Conservation (phyloP, 208 protist species). For the Crithidia fasciculata region DNA sequence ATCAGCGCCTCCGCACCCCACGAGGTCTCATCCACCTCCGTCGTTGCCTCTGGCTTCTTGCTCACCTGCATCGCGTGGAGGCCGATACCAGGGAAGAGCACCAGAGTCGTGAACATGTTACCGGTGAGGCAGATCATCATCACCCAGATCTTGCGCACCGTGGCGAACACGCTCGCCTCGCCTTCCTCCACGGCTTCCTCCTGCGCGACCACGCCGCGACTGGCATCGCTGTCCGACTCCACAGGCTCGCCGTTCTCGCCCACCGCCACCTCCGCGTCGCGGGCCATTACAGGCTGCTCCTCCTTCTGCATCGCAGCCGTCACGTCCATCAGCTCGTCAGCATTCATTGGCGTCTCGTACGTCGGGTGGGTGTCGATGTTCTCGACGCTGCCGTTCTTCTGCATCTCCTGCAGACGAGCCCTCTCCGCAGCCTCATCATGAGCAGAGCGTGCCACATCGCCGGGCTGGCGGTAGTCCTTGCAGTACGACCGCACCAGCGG, state of each 20-base stretch:
- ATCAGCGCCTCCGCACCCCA: slow-evolving; percentile 38
- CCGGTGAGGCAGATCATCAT: slow-evolving; percentile 42
- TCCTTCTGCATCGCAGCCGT: neutral
- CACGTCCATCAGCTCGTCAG: neutral
- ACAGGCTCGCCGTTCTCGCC: neutral
- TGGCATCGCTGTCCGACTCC: neutral
- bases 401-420: neutral
- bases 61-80: slow-evolving; percentile 33
- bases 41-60: neutral
- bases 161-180: slow-evolving; percentile 25
- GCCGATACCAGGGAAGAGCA: slow-evolving; percentile 50
- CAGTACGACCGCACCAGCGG: slow-evolving; percentile 35
- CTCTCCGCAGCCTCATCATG: slow-evolving; percentile 16
- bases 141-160: slow-evolving; percentile 43
- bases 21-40: slow-evolving; percentile 7
- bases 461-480: slow-evolving; percentile 23
- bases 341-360: neutral
- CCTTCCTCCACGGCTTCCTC: slow-evolving; percentile 10
- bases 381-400: neutral
- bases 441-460: slow-evolving; percentile 13
- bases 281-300: neutral
- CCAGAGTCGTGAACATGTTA: slow-evolving; percentile 44
- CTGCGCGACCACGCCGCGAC: neutral
- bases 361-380: neutral
- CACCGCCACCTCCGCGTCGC: neutral